Evolutionary conservation across 768 basidiomycete species (phyloP), one percentile per base, ranked within the genome.

Genomic region (Leccinum imitatum): DNA sequence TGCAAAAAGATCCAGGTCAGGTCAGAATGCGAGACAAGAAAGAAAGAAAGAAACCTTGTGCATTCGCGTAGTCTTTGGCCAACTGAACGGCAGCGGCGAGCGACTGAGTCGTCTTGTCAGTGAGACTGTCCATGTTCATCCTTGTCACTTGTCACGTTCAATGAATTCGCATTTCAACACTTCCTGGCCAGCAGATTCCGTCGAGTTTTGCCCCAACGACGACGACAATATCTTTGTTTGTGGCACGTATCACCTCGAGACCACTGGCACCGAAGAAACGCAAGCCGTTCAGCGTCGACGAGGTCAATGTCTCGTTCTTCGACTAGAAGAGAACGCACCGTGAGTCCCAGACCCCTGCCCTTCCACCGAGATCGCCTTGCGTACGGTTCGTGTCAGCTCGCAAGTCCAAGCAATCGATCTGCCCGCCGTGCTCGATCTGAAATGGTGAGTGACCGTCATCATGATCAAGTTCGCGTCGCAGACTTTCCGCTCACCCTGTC

Each of bases 361-460:
- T 27, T 27, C 14, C 15, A 19, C 14, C 7, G 35, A 35, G 25
- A 48, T 50, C 14, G 13, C 46, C 59, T 59, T 4, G 56, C 37
- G 13, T 15, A n/a, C 41, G 41, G 33, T 19, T 35, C 35, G 23
- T 31, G 9, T 53, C 59, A 88, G 88, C 58, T 74, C 75, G 5
- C 82, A 87, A 66, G 69, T 89, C 3, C 89, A 96, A 65, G 76
- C 87, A 15, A 79, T 93, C 35, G 77, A 86, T 56, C 73, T 90
- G 17, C 87, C 94, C 2, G 97, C 94, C 8, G 82, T 99, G 30
- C 81, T 90, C 25, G 97, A 99, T 72, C 86, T 94, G 83, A 98
- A 98, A 81, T 99, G 97, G 97, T 95, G 33, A 33, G 33, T 33
- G 68, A 65, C 61, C 56, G n/a, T 19, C 8, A 15, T 5, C 31